These are phyloP conservation scores for Spathaspora girioi DNA, from an alignment of 805 yeast species.

Conservation along the genomic window DNA sequence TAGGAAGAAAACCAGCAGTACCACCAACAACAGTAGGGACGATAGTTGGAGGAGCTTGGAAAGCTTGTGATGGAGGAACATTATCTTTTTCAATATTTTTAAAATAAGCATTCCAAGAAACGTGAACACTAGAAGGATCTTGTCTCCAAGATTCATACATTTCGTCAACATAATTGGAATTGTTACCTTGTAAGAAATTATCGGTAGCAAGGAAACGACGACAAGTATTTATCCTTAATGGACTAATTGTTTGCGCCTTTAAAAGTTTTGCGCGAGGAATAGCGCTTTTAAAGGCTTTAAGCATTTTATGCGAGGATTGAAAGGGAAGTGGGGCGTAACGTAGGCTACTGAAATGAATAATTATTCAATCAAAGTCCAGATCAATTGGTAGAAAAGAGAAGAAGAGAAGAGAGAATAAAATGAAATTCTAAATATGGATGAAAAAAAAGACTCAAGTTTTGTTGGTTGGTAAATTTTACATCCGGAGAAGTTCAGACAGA, in stretches of 20 bases:
- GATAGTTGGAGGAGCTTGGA: constrained; percentile 86
- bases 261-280: constrained; percentile 31
- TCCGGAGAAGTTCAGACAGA: neutral
- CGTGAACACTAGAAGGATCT: constrained; percentile 90
- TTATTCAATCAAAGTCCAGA: constrained; percentile 1
- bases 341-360: too few species aligned
- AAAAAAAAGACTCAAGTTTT: neutral
- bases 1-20: constrained; percentile 59
- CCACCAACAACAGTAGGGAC: constrained; percentile 82
- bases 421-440: neutral
- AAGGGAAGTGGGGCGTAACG: too few species aligned
- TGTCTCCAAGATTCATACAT: constrained; percentile 94
- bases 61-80: constrained; percentile 73
- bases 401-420: neutral
- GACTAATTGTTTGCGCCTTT: constrained; percentile 17
- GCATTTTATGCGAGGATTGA: constrained; percentile 29
- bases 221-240: constrained; percentile 1
- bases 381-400: constrained; percentile 3
- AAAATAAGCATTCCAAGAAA: constrained; percentile 96
- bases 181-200: constrained; percentile 75
- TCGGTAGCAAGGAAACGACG: constrained; percentile 47
- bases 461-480: neutral
- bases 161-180: constrained; percentile 92
- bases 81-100: constrained; percentile 75
- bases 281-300: constrained; percentile 40